Conservation (phyloP, 352 stramenopile species). For the Thalassiosira mediterranea region DNA sequence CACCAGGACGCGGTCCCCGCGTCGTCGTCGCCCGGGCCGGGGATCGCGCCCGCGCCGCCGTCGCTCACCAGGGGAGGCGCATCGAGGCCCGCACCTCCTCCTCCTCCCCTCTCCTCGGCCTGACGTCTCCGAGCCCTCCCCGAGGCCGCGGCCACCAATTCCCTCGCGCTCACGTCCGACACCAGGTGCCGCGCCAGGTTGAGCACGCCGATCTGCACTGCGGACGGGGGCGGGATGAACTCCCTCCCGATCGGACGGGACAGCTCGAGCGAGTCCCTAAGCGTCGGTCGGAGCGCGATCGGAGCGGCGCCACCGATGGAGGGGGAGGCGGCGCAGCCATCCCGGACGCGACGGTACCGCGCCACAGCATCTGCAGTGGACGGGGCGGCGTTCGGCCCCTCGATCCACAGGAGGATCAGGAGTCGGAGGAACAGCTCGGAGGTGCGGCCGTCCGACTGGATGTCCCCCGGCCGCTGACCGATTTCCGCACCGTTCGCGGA, state of each 20-base stretch:
- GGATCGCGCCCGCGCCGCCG: no score
- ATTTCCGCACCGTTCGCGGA: no score
- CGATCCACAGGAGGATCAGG: constrained; percentile 73
- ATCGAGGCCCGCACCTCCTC: no score
- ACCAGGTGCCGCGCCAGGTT: constrained; percentile 59
- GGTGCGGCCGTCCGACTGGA: no score
- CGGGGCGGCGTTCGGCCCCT: constrained; percentile 35
- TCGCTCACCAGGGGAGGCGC: not conserved
- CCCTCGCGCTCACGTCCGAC: constrained; percentile 26
- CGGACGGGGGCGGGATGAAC: constrained; percentile 32
- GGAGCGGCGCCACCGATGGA: not conserved
- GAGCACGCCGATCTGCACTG: constrained; percentile 57
- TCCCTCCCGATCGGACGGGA: not conserved
- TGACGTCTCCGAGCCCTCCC: constrained; percentile 6
- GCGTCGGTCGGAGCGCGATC: not conserved
- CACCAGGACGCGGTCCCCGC: constrained; percentile 44
- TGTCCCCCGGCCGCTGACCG: no score
- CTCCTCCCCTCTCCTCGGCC: constrained; percentile 21
- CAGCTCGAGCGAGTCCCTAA: constrained; percentile 48
- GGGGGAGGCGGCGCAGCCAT: constrained; percentile 2
- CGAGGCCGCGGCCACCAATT: constrained; percentile 25
- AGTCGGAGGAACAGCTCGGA: constrained; percentile 76
- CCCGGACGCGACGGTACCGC: constrained; percentile 23
- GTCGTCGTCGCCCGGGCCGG: constrained; percentile 27
- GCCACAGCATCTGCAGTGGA: constrained; percentile 23